phyloP scores from a whole-genome alignment of 2,329 filamentous ascomycete species.

The Xylariaceae sp. region DNA sequence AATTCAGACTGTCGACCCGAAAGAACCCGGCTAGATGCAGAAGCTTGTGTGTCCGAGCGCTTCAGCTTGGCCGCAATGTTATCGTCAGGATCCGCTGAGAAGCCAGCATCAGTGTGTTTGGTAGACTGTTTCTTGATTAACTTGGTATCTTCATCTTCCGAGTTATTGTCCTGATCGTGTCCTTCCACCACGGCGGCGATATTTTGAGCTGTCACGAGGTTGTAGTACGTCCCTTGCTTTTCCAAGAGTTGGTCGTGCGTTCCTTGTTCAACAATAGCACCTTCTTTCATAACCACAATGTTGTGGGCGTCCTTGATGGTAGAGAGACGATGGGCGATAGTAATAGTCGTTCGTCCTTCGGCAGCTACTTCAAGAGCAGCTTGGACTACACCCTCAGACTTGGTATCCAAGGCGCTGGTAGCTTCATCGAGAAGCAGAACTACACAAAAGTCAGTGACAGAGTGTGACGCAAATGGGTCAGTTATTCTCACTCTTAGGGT shows the following conservation, averaged over 20 bases:
- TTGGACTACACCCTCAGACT: slow-evolving; percentile 91
- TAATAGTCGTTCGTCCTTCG: slow-evolving; percentile 85
- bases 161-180: slow-evolving; percentile 49
- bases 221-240: slow-evolving; percentile 69
- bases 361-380: slow-evolving; percentile 84
- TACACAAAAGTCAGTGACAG: slow-evolving; percentile 20
- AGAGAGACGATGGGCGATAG: slow-evolving; percentile 90
- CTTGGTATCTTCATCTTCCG: slow-evolving; percentile 41
- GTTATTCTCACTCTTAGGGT: slow-evolving; percentile 73
- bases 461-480: too few relatives aligned
- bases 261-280: slow-evolving; percentile 87
- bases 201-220: slow-evolving; percentile 82
- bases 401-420: slow-evolving; percentile 88
- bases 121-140: slow-evolving; percentile 46
- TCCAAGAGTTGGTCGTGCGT: slow-evolving; percentile 77
- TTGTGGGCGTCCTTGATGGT: slow-evolving; percentile 94
- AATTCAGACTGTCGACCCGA: slow-evolving; percentile 49
- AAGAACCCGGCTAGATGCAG: slow-evolving; percentile 67
- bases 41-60: slow-evolving; percentile 52
- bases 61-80: slow-evolving; percentile 55
- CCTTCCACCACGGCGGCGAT: slow-evolving; percentile 57
- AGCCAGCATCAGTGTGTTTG: slow-evolving; percentile 37
- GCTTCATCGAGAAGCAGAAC: slow-evolving; percentile 91
- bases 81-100: slow-evolving; percentile 57
- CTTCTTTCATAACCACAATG: slow-evolving; percentile 87